Conservation (phyloP, 2,329 filamentous ascomycete genomes). For the Ophiostoma perfectum region DNA sequence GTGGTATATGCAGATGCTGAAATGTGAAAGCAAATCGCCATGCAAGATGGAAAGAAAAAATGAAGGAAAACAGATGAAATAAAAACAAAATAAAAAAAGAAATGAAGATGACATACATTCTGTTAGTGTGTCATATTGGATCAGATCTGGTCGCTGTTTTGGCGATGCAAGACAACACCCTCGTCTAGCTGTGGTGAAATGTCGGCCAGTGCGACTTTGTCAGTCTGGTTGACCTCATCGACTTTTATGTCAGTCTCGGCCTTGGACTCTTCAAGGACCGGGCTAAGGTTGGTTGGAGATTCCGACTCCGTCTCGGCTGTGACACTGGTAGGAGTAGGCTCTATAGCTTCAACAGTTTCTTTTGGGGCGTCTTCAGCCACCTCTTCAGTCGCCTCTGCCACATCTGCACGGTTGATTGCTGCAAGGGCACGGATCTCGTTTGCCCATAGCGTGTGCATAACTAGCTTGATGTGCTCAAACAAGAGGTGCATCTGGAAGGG, state of each 20-base stretch:
- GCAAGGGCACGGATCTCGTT: conserved; percentile 16
- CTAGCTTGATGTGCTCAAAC: conserved; percentile 52
- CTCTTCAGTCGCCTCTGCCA: no score
- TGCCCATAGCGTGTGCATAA: conserved; percentile 34
- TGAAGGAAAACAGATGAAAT: conserved; percentile 2
- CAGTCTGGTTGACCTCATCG: not conserved
- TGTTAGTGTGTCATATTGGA: no score
- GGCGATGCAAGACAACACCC: conserved; percentile 9
- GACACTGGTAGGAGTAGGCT: not conserved
- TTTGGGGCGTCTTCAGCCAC: not conserved
- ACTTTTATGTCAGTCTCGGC: not conserved
- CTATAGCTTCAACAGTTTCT: not conserved
- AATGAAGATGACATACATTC: not conserved
- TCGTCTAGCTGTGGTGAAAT: conserved; percentile 15
- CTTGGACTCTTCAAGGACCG: not conserved
- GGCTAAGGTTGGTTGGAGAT: not conserved
- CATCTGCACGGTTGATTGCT: no score
- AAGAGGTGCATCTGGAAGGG: conserved; percentile 61
- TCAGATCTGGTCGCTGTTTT: not conserved
- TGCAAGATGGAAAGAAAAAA: not conserved
- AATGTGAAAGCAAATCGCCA: not conserved
- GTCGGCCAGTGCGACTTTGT: not conserved
- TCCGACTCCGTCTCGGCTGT: not conserved
- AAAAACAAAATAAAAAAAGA: not conserved
- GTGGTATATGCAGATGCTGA: conserved; percentile 18